Conservation (phyloP, 208 protist species). For the Porcisia deanei region DNA sequence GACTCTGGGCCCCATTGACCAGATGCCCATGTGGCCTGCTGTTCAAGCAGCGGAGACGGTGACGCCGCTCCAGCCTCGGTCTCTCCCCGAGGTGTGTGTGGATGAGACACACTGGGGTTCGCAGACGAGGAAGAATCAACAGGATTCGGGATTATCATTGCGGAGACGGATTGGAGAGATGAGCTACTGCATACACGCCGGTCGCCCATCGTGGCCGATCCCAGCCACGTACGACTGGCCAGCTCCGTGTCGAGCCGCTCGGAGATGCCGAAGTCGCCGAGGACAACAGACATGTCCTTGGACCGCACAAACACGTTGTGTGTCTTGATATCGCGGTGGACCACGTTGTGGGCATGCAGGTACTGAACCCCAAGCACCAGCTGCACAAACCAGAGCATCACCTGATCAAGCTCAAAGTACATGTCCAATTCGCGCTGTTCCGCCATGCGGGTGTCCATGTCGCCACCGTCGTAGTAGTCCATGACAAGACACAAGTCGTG, state of each 20-base stretch:
- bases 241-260: constrained; percentile 67
- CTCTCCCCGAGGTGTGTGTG: neutral
- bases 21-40: constrained; percentile 3
- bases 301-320: constrained; percentile 90
- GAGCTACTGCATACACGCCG: constrained; percentile 9
- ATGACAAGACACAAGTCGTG: constrained; percentile 89
- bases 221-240: constrained; percentile 32
- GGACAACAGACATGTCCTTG: constrained; percentile 49
- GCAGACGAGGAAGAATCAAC: constrained; percentile 1
- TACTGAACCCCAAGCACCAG: constrained; percentile 84
- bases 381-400: constrained; percentile 87
- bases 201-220: constrained; percentile 6
- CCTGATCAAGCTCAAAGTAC: constrained; percentile 63
- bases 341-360: constrained; percentile 70
- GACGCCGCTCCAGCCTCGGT: neutral
- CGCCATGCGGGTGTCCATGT: constrained; percentile 70
- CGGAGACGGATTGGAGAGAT: constrained; percentile 4
- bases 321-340: constrained; percentile 91
- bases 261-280: constrained; percentile 91
- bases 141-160: neutral
- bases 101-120: neutral
- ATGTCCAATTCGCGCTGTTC: constrained; percentile 61
- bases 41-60: neutral
- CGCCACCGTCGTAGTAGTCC: constrained; percentile 91
- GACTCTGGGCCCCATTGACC: neutral